A percentile compares a stretch with the other conserved stretches of the same genome.
Evolutionary conservation across 1,284 basidiomycete genomes (phyloP).

Genomic region (Dichomitus squalens): DNA sequence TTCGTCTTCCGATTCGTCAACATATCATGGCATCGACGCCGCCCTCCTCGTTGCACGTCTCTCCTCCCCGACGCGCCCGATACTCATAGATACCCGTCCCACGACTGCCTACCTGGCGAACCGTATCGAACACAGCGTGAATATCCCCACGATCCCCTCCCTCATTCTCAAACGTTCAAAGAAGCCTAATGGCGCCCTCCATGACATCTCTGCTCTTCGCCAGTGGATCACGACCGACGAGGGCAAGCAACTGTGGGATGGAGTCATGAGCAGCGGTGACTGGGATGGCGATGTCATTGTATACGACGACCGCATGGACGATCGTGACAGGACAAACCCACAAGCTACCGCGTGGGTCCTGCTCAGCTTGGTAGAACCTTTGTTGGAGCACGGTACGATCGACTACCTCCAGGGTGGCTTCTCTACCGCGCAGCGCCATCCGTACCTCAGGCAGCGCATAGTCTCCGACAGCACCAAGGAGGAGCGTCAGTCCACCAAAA

Average conservation of each 20-base stretch:
- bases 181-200: conserved; percentile 65
- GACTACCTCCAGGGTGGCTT: conserved; percentile 75
- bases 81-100: conserved; percentile 81
- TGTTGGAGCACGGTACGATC: conserved; percentile 54
- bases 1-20: conserved; percentile 27
- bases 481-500: conserved; percentile 28
- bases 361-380: conserved; percentile 57
- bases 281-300: conserved; percentile 78
- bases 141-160: conserved; percentile 77
- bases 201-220: conserved; percentile 65
- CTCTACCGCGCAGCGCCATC: conserved; percentile 56
- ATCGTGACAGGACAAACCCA: conserved; percentile 55
- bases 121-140: conserved; percentile 71
- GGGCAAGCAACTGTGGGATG: conserved; percentile 70
- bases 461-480: conserved; percentile 33
- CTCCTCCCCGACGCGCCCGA: conserved; percentile 51
- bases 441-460: conserved; percentile 53
- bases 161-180: conserved; percentile 84
- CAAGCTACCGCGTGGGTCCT: conserved; percentile 66
- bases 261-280: conserved; percentile 46
- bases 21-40: conserved; percentile 47
- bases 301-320: conserved; percentile 76
- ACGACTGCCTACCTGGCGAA: conserved; percentile 62
- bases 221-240: conserved; percentile 79
- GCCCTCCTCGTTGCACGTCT: conserved; percentile 54